Evolutionary conservation across 2,329 filamentous ascomycete species (phyloP).

Genomic region (Pyrenophora tritici-repentis): DNA sequence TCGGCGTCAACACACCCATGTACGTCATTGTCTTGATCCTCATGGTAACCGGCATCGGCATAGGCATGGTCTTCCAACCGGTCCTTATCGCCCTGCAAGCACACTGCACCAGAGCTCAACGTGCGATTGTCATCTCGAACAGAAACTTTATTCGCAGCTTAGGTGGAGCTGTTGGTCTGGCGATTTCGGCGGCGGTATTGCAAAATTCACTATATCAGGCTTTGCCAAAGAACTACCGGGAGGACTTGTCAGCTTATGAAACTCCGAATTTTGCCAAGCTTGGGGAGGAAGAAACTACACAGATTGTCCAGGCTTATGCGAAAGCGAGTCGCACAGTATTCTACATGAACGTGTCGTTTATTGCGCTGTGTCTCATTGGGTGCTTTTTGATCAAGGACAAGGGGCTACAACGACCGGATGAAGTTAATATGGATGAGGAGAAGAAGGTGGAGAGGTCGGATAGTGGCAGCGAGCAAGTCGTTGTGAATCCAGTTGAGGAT

Average conservation of each 20-base stretch:
- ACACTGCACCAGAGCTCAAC: conserved; percentile 55
- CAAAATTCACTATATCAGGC: conserved; percentile 22
- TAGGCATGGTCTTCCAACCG: conserved; percentile 60
- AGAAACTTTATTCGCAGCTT: conserved; percentile 66
- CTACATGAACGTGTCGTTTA: conserved; percentile 60
- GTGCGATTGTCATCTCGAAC: conserved; percentile 66
- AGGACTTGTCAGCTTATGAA: conserved; percentile 15
- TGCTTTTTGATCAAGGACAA: conserved; percentile 56
- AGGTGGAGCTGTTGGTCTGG: conserved; percentile 63
- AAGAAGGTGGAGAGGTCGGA: background rate
- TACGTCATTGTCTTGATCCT: conserved; percentile 59
- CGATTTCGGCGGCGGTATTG: conserved; percentile 45
- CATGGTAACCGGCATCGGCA: conserved; percentile 52
- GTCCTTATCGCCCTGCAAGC: conserved; percentile 54
- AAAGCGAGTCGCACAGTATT: conserved; percentile 62
- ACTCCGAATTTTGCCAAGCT: conserved; percentile 17
- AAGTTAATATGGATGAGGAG: background rate
- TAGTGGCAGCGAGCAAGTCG: background rate
- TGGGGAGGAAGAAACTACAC: conserved; percentile 19
- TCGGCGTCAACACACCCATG: conserved; percentile 49
- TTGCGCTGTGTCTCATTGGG: conserved; percentile 56
- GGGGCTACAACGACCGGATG: conserved; percentile 51
- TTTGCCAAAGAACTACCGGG: conserved; percentile 21
- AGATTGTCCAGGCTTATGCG: conserved; percentile 58
- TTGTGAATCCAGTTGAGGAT: background rate